phyloP scores from a whole-genome alignment of 2,329 filamentous ascomycete species.

The Chalara sp. region DNA sequence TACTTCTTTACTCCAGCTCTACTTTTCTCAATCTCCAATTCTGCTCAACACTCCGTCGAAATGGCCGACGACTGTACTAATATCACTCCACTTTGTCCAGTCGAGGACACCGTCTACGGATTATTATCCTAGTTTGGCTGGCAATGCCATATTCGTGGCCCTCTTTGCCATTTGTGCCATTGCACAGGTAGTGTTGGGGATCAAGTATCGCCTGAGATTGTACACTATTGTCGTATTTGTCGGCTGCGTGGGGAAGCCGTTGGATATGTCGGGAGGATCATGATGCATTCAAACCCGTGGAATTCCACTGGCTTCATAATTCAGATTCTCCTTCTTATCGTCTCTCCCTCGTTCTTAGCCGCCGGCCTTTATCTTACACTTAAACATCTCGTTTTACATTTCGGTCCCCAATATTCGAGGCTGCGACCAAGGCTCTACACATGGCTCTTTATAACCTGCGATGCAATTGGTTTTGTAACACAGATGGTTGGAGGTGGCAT shows the following conservation, averaged over 20 bases:
- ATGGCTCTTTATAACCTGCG: conserved; percentile 51
- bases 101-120: conserved; percentile 30
- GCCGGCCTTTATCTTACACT: conserved; percentile 56
- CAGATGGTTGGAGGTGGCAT: conserved; percentile 52
- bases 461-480: conserved; percentile 48
- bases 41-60: not conserved
- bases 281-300: conserved; percentile 46
- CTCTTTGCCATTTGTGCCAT: conserved; percentile 39
- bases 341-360: conserved; percentile 44
- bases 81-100: conserved; percentile 22
- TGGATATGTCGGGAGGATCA: conserved; percentile 49
- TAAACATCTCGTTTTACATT: conserved; percentile 14
- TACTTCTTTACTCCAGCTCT: not conserved
- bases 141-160: conserved; percentile 47
- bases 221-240: conserved; percentile 37
- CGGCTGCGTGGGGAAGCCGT: conserved; percentile 44
- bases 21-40: not conserved
- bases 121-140: conserved; percentile 47
- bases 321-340: conserved; percentile 34
- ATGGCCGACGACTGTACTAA: conserved; percentile 7
- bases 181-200: conserved; percentile 34
- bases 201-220: conserved; percentile 45
- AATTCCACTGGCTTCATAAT: conserved; percentile 35
- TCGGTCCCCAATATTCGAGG: conserved; percentile 9
- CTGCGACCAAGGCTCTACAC: conserved; percentile 38